A percentile compares a stretch with the other conserved stretches of the same genome.
Conservation (phyloP, 1,284 basidiomycete species). For the Mycena citricolor region DNA sequence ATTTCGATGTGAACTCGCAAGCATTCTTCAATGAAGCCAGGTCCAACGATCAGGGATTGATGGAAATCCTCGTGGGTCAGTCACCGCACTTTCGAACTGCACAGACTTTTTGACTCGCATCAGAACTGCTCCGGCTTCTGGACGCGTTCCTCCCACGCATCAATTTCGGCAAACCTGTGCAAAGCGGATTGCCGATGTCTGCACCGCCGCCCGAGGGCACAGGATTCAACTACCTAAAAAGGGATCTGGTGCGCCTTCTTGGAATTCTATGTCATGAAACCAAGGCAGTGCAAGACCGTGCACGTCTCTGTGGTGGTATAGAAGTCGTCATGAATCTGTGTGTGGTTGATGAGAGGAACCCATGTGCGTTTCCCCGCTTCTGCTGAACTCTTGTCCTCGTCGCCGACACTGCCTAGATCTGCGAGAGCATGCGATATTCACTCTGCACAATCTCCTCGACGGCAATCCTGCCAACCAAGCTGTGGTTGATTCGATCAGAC, state of each 20-base stretch:
- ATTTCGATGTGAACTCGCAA: slow-evolving; percentile 33
- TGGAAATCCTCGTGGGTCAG: slow-evolving; percentile 64
- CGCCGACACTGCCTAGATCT: slow-evolving; percentile 67
- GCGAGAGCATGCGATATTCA: slow-evolving; percentile 86
- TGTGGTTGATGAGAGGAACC: slow-evolving; percentile 86
- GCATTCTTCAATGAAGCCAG: slow-evolving; percentile 44
- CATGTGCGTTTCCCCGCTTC: slow-evolving; percentile 53
- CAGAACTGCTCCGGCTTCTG: slow-evolving; percentile 68
- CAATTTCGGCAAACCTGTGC: slow-evolving; percentile 63
- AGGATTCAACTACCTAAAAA: slow-evolving; percentile 81
- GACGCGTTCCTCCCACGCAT: slow-evolving; percentile 79
- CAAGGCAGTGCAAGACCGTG: slow-evolving; percentile 68
- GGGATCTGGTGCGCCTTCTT: slow-evolving; percentile 80
- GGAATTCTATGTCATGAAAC: slow-evolving; percentile 70
- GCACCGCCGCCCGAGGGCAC: slow-evolving; percentile 36
- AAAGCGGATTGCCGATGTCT: slow-evolving; percentile 25
- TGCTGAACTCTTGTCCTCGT: slow-evolving; percentile 12
- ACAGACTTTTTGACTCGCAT: slow-evolving; percentile 11
- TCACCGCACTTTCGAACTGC: slow-evolving; percentile 20
- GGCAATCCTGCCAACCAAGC: slow-evolving; percentile 78
- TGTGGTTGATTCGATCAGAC: slow-evolving; percentile 72
- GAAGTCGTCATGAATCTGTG: slow-evolving; percentile 82
- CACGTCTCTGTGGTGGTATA: slow-evolving; percentile 71
- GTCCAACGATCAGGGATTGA: slow-evolving; percentile 45
- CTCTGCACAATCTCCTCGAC: slow-evolving; percentile 75